Conservation (phyloP, 2,329 filamentous ascomycete genomes). For the Sporothrix protearum region DNA sequence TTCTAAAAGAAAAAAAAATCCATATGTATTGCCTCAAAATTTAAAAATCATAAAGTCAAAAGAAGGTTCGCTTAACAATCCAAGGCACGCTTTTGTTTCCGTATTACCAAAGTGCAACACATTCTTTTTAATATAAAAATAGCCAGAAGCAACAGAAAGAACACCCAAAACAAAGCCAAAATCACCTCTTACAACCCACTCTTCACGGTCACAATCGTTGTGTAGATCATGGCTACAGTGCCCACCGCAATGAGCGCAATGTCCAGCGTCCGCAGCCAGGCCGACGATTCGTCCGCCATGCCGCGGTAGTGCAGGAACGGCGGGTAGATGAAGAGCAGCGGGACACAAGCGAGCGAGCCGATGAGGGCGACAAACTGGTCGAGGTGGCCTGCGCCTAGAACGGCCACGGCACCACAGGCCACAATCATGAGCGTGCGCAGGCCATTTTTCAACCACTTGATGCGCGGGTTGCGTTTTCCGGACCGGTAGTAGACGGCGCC, state of each 20-base stretch:
- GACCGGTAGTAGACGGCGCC: constrained; percentile 44
- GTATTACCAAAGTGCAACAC: not conserved
- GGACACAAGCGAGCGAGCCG: constrained; percentile 69
- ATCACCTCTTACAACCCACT: constrained; percentile 1
- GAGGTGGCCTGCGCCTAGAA: constrained; percentile 63
- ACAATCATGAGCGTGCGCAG: constrained; percentile 57
- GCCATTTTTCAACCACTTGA: constrained; percentile 75
- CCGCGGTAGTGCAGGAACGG: constrained; percentile 67
- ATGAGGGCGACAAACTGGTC: constrained; percentile 74
- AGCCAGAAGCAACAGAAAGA: not conserved
- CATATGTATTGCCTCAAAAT: not conserved
- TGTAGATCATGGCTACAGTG: constrained; percentile 62
- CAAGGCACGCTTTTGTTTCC: not conserved
- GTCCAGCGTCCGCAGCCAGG: constrained; percentile 51
- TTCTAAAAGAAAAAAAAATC: not conserved
- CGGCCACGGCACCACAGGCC: constrained; percentile 58
- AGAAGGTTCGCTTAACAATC: not conserved
- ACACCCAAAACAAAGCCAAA: not conserved
- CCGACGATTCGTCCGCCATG: constrained; percentile 50
- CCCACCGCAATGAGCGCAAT: constrained; percentile 10
- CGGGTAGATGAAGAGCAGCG: constrained; percentile 74
- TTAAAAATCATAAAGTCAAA: not conserved
- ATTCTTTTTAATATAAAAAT: not conserved
- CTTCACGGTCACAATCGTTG: constrained; percentile 56
- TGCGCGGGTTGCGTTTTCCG: constrained; percentile 60